Evolutionary conservation across 73 alveolate species (phyloP).

Genomic region (Uronychia setigera): DNA sequence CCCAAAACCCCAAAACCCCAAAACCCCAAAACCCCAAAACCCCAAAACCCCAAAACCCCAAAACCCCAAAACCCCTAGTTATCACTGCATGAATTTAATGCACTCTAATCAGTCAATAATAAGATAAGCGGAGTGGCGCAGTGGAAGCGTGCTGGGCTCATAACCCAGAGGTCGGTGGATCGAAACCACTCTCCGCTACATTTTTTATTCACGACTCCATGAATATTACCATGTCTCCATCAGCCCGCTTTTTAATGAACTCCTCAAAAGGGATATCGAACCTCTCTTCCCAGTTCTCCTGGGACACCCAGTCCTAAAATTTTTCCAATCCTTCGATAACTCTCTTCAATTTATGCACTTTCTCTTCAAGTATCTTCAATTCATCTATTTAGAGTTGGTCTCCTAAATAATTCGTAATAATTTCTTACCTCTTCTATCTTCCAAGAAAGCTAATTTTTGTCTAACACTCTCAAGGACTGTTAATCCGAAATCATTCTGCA

Average conservation of each 20-base stretch:
- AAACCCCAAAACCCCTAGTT: no score
- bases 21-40: no score
- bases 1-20: no score
- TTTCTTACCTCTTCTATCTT: conserved; percentile 15
- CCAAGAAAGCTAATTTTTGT: conserved; percentile 29
- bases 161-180: conserved; percentile 99
- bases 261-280: conserved; percentile 24
- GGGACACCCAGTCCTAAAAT: conserved; percentile 4
- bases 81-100: no score
- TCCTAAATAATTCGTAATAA: background rate
- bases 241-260: conserved; percentile 27
- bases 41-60: no score
- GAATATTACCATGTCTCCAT: conserved; percentile 25
- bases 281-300: conserved; percentile 15
- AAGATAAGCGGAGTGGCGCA: conserved; percentile 97
- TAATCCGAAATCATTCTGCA: conserved; percentile 53
- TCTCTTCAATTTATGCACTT: conserved; percentile 2
- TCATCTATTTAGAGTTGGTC: conserved; percentile 2
- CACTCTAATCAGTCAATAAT: no score
- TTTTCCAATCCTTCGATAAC: conserved; percentile 6
- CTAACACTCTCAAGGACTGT: conserved; percentile 30
- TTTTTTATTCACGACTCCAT: conserved; percentile 40
- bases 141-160: conserved; percentile 99
- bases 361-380: background rate
- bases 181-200: conserved; percentile 99